These are phyloP conservation scores for Triglochin maritima DNA, from an alignment of 106 monocot genomes.

Conservation along the genomic window DNA sequence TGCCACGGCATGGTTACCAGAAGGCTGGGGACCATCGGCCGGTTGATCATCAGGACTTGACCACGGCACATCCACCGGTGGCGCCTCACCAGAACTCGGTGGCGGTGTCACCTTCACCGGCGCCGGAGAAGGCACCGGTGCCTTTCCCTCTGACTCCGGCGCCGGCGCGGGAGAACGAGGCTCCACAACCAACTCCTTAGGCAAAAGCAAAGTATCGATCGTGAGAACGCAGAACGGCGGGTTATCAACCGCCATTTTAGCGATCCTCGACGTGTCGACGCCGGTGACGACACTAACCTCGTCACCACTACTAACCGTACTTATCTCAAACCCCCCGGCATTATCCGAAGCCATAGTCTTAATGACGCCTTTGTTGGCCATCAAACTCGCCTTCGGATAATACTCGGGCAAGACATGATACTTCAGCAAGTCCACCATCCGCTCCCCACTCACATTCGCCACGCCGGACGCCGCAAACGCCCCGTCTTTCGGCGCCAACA, in stretches of 20 bases:
- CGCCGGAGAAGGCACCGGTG: not conserved
- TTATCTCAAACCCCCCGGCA: conserved; percentile 50
- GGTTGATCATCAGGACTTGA: no score
- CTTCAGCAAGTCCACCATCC: conserved; percentile 61
- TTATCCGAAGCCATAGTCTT: conserved; percentile 48
- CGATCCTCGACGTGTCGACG: conserved; percentile 48
- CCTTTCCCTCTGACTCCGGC: not conserved
- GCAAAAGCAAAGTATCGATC: conserved; percentile 5
- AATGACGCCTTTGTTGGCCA: conserved; percentile 13
- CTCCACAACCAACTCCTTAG: conserved; percentile 1
- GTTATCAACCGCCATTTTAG: not conserved
- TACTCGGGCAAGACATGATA: conserved; percentile 65
- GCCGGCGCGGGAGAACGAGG: not conserved
- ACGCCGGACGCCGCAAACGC: conserved; percentile 57
- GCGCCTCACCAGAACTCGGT: not conserved
- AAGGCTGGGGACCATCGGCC: no score
- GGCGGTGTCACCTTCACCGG: not conserved
- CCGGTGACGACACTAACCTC: conserved; percentile 65
- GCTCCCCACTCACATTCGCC: conserved; percentile 34
- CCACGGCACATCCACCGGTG: no score
- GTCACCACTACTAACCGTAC: conserved; percentile 34
- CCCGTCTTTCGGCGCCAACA: conserved; percentile 76
- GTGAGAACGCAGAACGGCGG: conserved; percentile 3
- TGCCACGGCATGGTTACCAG: no score
- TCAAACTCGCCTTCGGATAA: conserved; percentile 47